Percentiles rank a stretch among this genome's conserved stretches.
phyloP scores from a whole-genome alignment of 1,139 yeast species.

The Sugiyamaella japonica region DNA sequence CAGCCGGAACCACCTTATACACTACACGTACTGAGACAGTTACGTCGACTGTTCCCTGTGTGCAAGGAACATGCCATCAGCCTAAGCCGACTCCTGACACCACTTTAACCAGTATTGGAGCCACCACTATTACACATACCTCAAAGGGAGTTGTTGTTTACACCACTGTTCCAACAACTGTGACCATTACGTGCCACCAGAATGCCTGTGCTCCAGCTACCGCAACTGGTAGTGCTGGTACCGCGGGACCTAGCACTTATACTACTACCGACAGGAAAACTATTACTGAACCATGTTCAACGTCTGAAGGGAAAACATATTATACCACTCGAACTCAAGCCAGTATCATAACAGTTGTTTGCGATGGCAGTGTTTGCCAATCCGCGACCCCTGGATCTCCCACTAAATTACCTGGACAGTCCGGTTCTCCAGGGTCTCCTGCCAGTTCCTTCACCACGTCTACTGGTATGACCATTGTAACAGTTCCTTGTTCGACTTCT shows the following conservation, averaged over 20 bases:
- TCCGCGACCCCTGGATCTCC: slow-evolving; percentile 10
- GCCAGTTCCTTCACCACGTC: slow-evolving; percentile 2
- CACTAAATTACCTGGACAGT: slow-evolving; percentile 3
- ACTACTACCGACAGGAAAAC: neutral
- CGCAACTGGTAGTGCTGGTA: neutral
- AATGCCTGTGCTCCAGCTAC: neutral
- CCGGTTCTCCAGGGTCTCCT: neutral
- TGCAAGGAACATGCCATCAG: neutral
- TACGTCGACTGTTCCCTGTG: slow-evolving; percentile 12
- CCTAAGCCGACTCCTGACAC: neutral
- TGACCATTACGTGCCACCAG: slow-evolving; percentile 13
- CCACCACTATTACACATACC: neutral
- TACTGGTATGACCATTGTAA: slow-evolving; percentile 12
- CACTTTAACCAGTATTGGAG: slow-evolving; percentile 1
- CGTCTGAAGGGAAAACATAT: neutral
- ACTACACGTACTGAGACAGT: slow-evolving; percentile 11
- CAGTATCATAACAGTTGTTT: neutral
- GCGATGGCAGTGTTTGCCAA: neutral
- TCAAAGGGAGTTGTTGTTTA: neutral
- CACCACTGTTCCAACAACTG: slow-evolving; percentile 9
- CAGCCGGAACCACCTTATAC: slow-evolving; percentile 8
- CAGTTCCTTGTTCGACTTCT: slow-evolving; percentile 17
- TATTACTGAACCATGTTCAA: neutral
- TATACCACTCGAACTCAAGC: slow-evolving; percentile 4
- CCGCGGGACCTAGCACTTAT: slow-evolving; percentile 1